These are phyloP conservation scores for Sporisorium reilianum DNA, from an alignment of 1,284 basidiomycete genomes.

Conservation along the genomic window DNA sequence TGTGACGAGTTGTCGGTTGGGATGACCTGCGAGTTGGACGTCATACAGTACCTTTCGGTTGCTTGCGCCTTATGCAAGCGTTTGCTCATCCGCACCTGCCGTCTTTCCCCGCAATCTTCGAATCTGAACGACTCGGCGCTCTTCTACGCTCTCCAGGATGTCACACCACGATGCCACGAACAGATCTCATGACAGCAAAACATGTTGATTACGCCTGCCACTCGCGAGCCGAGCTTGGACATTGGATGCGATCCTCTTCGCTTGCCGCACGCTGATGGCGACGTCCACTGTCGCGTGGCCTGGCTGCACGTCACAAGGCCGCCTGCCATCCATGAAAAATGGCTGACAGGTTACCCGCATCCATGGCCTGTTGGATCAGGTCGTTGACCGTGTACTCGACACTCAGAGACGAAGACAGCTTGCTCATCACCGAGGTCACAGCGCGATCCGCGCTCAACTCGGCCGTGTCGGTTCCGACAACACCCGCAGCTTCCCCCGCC, in stretches of 20 bases:
- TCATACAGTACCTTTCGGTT: not conserved
- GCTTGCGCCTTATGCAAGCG: not conserved
- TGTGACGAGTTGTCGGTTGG: not conserved
- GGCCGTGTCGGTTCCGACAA: slow-evolving; percentile 71
- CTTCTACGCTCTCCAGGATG: not conserved
- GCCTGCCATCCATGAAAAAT: slow-evolving; percentile 75
- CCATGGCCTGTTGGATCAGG: slow-evolving; percentile 88
- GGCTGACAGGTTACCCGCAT: slow-evolving; percentile 79
- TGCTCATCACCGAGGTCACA: slow-evolving; percentile 73
- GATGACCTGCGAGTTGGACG: not conserved
- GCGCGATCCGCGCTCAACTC: slow-evolving; percentile 91
- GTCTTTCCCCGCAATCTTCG: not conserved
- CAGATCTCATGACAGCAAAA: not conserved
- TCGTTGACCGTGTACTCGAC: slow-evolving; percentile 94
- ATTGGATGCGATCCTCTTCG: not conserved
- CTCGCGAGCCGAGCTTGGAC: not conserved
- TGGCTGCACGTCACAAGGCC: slow-evolving; percentile 15
- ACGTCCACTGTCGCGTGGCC: slow-evolving; percentile 6
- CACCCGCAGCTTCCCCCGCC: slow-evolving; percentile 1
- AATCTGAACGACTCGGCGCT: not conserved
- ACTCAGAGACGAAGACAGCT: slow-evolving; percentile 85
- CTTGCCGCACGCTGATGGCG: not conserved
- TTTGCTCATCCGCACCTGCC: not conserved
- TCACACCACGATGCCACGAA: not conserved
- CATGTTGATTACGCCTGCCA: too few relatives aligned